Base-by-base conservation (phyloP, 768 basidiomycete genomes). In the Lentinula aciculospora region DNA sequence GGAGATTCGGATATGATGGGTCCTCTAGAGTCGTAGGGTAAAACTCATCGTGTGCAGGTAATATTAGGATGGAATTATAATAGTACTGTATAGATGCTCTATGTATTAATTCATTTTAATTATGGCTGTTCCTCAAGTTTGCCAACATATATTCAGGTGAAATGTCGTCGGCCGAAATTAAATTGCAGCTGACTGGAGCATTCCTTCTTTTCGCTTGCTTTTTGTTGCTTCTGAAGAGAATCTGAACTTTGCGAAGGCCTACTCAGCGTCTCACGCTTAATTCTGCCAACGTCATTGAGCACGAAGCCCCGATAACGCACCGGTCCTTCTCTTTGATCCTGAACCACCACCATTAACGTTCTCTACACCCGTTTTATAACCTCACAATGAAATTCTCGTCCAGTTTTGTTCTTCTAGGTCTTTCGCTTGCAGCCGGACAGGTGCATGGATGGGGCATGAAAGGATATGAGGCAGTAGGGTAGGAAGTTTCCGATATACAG, bases 1-100 rank as follows among this genome's bases (percentile, higher is more conserved):
- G 77, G 76, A 13, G 82, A 83, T 60, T 75, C 76, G 27, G 83
- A 82, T 58, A 67, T 68, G 64, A 65, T 68, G 37, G 65, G 68
- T 19, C 61, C 67, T 28, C 64, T 65, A 47, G 70, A 66, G 36
- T 55, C 66, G 17, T 74, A 64, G 65, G 45, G 49, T 15, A 3
- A 27, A 40, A 2, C 7, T 28, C 17, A 15, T 31, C 17, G 25
- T 5, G 25, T 28, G 39, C 15, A 42, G 17, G 1, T 21, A 13
- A 42, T 13, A 42, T 2, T 42, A 42, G 3, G 21, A 21, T 42
- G 40, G 7, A 42, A n/a, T n/a, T 23, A 7, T 27, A 23, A 47
- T 47, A 27, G 10, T 31, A 19, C 21, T 12, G 19, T 53, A 19
- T 36, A 21, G 4, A 37, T 31, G 13, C 19, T 49, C 10, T n/a